Percentiles rank a stretch among this genome's conserved stretches.
These are phyloP conservation scores for Phytopythium litorale DNA, from an alignment of 352 stramenopile species.

Conservation along the genomic window DNA sequence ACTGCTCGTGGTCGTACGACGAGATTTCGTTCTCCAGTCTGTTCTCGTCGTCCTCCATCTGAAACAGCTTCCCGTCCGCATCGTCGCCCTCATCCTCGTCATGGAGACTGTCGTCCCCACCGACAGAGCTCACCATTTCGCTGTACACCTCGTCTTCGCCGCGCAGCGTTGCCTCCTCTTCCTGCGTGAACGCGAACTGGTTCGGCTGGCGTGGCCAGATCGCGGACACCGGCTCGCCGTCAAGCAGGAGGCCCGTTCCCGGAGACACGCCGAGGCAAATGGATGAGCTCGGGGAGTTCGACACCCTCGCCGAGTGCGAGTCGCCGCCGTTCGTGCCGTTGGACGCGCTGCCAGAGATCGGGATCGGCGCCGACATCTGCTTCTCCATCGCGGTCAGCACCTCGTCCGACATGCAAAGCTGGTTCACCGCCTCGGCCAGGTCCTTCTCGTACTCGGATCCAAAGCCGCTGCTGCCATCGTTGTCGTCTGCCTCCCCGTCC, in stretches of 20 bases:
- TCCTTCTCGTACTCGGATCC: conserved; percentile 70
- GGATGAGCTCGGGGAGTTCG: conserved; percentile 65
- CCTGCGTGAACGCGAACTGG: conserved; percentile 84
- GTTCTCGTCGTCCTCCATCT: conserved; percentile 50
- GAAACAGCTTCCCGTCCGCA: conserved; percentile 43
- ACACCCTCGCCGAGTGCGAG: conserved; percentile 23
- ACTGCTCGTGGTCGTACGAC: conserved; percentile 6
- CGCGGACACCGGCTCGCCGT: conserved; percentile 67
- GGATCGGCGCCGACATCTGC: conserved; percentile 50
- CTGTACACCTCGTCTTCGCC: conserved; percentile 81
- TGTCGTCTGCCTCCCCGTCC: conserved; percentile 8
- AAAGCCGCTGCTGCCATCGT: conserved; percentile 44
- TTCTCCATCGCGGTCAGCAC: conserved; percentile 43
- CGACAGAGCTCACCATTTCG: conserved; percentile 63
- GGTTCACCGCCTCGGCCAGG: conserved; percentile 59
- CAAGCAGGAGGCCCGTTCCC: conserved; percentile 45
- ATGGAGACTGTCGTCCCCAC: conserved; percentile 54
- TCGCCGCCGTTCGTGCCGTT: conserved; percentile 1
- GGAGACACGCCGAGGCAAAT: conserved; percentile 59
- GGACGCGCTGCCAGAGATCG: conserved; percentile 24
- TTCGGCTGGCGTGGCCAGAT: conserved; percentile 78
- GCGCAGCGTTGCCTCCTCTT: conserved; percentile 57
- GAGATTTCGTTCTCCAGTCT: conserved; percentile 14
- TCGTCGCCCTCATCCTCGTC: conserved; percentile 39
- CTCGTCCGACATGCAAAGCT: conserved; percentile 64